A percentile compares a stretch with the other conserved stretches of the same genome.
These are phyloP conservation scores for Prunus mongolica DNA, from an alignment of 306 rosid species.

Conservation along the genomic window DNA sequence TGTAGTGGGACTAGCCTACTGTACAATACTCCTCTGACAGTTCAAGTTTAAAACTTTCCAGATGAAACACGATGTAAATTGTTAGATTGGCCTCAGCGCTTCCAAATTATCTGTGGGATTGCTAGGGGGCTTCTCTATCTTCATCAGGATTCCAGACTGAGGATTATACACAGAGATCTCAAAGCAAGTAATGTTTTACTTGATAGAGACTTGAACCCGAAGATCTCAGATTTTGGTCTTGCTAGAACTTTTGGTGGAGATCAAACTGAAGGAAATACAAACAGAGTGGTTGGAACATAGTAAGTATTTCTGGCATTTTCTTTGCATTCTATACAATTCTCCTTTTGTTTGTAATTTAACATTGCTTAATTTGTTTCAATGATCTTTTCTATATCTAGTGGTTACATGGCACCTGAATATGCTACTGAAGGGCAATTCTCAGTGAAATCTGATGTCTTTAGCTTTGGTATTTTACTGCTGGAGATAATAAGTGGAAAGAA, in stretches of 20 bases:
- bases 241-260: slow-evolving; percentile 51
- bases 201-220: slow-evolving; percentile 42
- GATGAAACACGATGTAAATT: slow-evolving; percentile 11
- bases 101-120: slow-evolving; percentile 45
- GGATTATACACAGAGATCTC: slow-evolving; percentile 57
- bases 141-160: slow-evolving; percentile 54
- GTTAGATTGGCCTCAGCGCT: slow-evolving; percentile 52
- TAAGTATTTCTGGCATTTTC: slow-evolving; percentile 23
- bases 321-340: neutral
- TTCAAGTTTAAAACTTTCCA: neutral
- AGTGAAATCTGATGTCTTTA: slow-evolving; percentile 31
- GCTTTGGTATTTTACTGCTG: slow-evolving; percentile 41
- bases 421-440: slow-evolving; percentile 30
- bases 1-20: neutral
- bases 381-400: slow-evolving; percentile 12
- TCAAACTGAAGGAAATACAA: slow-evolving; percentile 50
- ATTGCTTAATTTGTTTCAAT: neutral
- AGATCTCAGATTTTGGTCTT: slow-evolving; percentile 64
- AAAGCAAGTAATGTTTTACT: slow-evolving; percentile 58
- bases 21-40: neutral
- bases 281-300: slow-evolving; percentile 63
- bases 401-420: slow-evolving; percentile 36
- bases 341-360: neutral
- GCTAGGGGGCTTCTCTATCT: slow-evolving; percentile 60
- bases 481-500: slow-evolving; percentile 56